Conservation (phyloP, 345 rosid genomes). For the Odontarrhena argentea region DNA sequence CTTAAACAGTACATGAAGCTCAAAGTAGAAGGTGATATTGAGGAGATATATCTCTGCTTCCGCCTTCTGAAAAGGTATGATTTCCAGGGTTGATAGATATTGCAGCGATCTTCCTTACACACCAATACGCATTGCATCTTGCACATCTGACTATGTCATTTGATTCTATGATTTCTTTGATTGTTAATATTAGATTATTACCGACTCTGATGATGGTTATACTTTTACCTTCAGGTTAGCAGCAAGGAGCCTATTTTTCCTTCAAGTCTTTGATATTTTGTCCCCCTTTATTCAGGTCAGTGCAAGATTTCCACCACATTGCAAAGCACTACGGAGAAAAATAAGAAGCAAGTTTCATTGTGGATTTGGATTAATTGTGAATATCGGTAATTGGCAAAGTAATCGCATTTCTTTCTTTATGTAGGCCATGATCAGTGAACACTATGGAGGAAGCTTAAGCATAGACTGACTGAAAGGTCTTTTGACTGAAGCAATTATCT, state of each 20-base stretch:
- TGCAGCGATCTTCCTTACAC: conserved; percentile 12
- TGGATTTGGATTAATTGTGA: conserved; percentile 16
- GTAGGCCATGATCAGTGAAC: conserved; percentile 65
- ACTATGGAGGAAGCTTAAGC: conserved; percentile 73
- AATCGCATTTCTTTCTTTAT: not conserved
- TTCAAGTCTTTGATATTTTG: conserved; percentile 52
- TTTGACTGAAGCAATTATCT: not conserved
- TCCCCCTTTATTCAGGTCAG: conserved; percentile 69
- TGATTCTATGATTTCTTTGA: not conserved
- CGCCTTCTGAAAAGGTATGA: conserved; percentile 69
- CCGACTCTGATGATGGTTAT: conserved; percentile 2
- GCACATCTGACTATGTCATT: not conserved
- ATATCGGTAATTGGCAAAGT: not conserved
- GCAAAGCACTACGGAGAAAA: not conserved
- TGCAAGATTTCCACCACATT: conserved; percentile 14
- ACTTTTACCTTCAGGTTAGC: conserved; percentile 51
- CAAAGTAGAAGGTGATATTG: conserved; percentile 73
- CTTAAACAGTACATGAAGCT: conserved; percentile 64
- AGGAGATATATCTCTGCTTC: conserved; percentile 80
- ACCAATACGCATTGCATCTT: not conserved
- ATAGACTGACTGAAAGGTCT: conserved; percentile 30
- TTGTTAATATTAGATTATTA: conserved; percentile 16
- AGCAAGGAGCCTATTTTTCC: conserved; percentile 51
- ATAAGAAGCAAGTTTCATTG: not conserved
- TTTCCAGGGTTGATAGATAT: conserved; percentile 1